Base-by-base conservation (phyloP, 2,329 filamentous ascomycete genomes). In the Pseudomassariella vexata region DNA sequence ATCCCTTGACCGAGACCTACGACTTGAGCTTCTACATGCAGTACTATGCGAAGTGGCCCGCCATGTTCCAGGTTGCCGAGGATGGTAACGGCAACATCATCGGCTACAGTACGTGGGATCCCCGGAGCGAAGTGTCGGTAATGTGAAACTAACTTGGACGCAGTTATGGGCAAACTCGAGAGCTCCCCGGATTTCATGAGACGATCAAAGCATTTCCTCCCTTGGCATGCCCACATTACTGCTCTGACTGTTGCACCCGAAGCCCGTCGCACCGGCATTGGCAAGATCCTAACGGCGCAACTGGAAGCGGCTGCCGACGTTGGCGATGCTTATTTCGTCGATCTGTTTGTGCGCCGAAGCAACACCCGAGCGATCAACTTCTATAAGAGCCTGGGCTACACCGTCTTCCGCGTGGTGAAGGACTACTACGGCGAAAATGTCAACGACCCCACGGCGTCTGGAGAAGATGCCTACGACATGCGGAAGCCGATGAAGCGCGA, bases 151-250 rank as follows among this genome's bases (percentile, higher is more conserved):
- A 17, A 37, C 28, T 30, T 28, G 14, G n/a, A n/a, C n/a, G 32
- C 44, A 95, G 89, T 98, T 55, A 94, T 98, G 76, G 92, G 90
- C 54, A 98, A 98, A 66, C 76, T 94, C 39, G 90, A 96, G 66
- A 81, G 87, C 42, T 94, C 87, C 34, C 82, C 85, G 11, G 69
- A 85, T 26, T 78, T 79, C 32, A 76, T 84, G 56, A 72, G 77
- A 38, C 79, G 79, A 50, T 92, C 86, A 30, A 73, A 82, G 50
- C 88, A 95, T 63, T 94, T 94, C 63, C 82, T 95, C n/a, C 90
- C 90, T n/a, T 96, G 88, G 86, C 92, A 98, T 64, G 90, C 88
- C 14, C 92, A 98, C 62, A 94, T 98, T 54, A 98, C 92, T 5
- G 92, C 90, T 21, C 70, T 98, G 31, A 96, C 92, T 1, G 86